Percentiles rank a stretch among this genome's conserved stretches.
Evolutionary conservation across 2,329 filamentous ascomycete genomes (phyloP).

Genomic region (Tolypocladium ophioglossoides): DNA sequence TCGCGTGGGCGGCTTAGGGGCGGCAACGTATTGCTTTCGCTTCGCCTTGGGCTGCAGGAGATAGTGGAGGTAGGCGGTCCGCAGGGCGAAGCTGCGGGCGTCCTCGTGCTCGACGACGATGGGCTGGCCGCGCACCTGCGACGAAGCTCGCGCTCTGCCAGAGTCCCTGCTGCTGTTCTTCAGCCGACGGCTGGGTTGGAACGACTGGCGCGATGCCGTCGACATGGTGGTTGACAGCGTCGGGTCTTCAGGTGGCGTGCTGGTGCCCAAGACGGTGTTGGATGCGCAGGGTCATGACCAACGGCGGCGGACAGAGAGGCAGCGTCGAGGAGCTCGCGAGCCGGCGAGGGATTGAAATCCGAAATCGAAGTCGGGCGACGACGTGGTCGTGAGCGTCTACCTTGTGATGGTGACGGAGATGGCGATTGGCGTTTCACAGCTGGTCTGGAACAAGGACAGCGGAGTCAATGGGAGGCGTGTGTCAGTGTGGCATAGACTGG

Average conservation of each 20-base stretch:
- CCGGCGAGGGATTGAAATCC: not conserved
- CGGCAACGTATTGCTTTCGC: conserved; percentile 73
- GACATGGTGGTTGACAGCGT: conserved; percentile 31
- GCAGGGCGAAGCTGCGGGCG: conserved; percentile 83
- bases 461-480: not conserved
- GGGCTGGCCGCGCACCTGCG: conserved; percentile 29
- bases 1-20: conserved; percentile 49
- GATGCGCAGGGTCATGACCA: conserved; percentile 19
- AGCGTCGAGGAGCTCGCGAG: not conserved
- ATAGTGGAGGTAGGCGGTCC: conserved; percentile 85
- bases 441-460: not conserved
- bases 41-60: conserved; percentile 85
- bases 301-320: not conserved
- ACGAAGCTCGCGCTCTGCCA: conserved; percentile 31
- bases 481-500: not conserved
- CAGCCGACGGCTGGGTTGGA: conserved; percentile 33
- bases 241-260: conserved; percentile 14
- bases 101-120: conserved; percentile 57
- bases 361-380: not conserved
- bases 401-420: not conserved
- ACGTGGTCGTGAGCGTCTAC: not conserved
- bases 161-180: conserved; percentile 30
- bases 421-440: not conserved
- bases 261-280: conserved; percentile 16
- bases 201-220: conserved; percentile 37